These are phyloP conservation scores for Tulasnella sp. DNA, from an alignment of 768 basidiomycete genomes.

Conservation along the genomic window DNA sequence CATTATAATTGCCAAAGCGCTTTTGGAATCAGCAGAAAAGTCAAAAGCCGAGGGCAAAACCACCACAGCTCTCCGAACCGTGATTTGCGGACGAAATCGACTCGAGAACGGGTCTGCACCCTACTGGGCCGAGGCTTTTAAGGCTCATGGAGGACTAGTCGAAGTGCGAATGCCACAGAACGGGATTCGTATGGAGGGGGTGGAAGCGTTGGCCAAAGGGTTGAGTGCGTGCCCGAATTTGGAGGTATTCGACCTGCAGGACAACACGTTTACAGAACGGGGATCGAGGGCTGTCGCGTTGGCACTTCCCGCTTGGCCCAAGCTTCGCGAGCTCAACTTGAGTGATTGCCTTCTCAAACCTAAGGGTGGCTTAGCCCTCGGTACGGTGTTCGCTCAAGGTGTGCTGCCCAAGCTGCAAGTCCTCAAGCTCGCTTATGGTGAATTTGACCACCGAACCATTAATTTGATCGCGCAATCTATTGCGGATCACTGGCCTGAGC, in stretches of 20 bases:
- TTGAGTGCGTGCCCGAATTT: slow-evolving; percentile 54
- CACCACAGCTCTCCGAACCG: slow-evolving; percentile 59
- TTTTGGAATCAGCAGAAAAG: slow-evolving; percentile 59
- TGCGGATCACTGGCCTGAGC: slow-evolving; percentile 39
- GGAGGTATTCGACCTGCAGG: slow-evolving; percentile 78
- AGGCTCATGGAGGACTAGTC: slow-evolving; percentile 62
- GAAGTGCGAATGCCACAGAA: slow-evolving; percentile 97
- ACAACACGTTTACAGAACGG: slow-evolving; percentile 58
- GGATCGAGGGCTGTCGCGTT: slow-evolving; percentile 47
- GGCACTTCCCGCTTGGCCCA: slow-evolving; percentile 55
- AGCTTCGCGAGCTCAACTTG: slow-evolving; percentile 67
- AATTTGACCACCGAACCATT: slow-evolving; percentile 61
- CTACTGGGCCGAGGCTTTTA: slow-evolving; percentile 80
- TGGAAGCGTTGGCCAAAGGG: slow-evolving; percentile 63
- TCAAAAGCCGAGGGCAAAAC: slow-evolving; percentile 51
- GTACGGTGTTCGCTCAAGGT: slow-evolving; percentile 50
- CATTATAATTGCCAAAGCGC: slow-evolving; percentile 67
- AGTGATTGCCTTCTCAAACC: slow-evolving; percentile 83
- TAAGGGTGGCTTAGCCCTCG: slow-evolving; percentile 59
- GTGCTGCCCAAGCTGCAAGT: slow-evolving; percentile 61
- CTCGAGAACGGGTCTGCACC: slow-evolving; percentile 79
- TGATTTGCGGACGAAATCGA: slow-evolving; percentile 94
- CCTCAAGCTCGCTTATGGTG: slow-evolving; percentile 84
- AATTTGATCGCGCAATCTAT: slow-evolving; percentile 56
- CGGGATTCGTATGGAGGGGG: slow-evolving; percentile 88